Conservation (phyloP, 1,284 basidiomycete species). For the Paramarasmius palmivorus region DNA sequence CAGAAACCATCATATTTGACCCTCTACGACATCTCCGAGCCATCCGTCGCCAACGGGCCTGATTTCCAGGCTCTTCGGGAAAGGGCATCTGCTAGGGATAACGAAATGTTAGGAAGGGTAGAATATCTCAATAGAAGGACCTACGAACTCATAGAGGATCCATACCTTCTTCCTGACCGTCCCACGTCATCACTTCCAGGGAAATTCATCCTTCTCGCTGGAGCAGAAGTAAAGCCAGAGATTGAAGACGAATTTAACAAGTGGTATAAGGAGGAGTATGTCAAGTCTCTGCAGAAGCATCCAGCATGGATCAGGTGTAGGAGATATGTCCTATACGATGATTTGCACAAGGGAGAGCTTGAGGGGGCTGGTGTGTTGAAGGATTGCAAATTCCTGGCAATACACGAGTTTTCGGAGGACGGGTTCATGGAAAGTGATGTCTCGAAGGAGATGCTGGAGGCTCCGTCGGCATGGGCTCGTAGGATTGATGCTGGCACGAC, state of each 20-base stretch:
- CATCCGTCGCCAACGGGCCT: constrained; percentile 13
- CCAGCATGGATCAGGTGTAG: constrained; percentile 10
- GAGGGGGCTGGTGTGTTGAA: constrained; percentile 1
- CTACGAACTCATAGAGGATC: constrained; percentile 8
- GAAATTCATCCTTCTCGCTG: constrained; percentile 2
- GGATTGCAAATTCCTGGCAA: constrained; percentile 12
- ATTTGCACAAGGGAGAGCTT: constrained; percentile 2
- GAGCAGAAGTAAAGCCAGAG: constrained; percentile 9
- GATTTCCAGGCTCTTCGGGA: constrained; percentile 14
- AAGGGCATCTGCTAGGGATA: constrained; percentile 13
- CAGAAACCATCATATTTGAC: constrained; percentile 14
- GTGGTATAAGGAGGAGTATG: constrained; percentile 14
- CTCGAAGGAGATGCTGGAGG: constrained; percentile 6
- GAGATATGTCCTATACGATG: constrained; percentile 8
- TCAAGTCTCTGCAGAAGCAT: constrained; percentile 4
- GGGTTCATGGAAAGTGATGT: constrained; percentile 7
- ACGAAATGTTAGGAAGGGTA: constrained; percentile 5
- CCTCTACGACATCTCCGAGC: constrained; percentile 14
- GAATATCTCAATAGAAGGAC: constrained; percentile 12
- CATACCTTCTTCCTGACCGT: not conserved
- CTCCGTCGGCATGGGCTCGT: constrained; percentile 8
- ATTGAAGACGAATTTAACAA: constrained; percentile 15
- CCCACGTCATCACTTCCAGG: constrained; percentile 6
- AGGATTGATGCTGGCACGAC: not conserved
- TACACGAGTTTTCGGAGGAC: constrained; percentile 12